Conservation (phyloP, 2,329 filamentous ascomycete genomes). For the Ceratocystis ficicola region DNA sequence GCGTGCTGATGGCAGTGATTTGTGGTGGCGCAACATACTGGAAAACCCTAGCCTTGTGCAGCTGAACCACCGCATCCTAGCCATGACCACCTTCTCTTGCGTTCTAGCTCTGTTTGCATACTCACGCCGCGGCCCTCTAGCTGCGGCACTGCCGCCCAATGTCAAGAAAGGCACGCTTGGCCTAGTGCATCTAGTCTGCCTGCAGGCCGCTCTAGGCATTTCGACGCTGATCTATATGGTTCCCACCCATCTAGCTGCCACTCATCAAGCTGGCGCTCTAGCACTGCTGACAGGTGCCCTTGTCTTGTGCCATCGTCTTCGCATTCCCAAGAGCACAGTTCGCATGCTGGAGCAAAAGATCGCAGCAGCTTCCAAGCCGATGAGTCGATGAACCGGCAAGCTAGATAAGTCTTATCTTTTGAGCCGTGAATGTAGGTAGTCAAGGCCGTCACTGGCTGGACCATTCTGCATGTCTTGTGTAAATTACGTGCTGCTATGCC, state of each 20-base stretch:
- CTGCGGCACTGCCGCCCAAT: constrained; percentile 46
- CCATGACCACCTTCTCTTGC: constrained; percentile 73
- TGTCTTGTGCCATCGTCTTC: constrained; percentile 65
- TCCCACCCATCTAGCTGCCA: constrained; percentile 72
- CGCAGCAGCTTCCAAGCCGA: constrained; percentile 20
- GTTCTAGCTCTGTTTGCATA: constrained; percentile 74
- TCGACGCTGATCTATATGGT: constrained; percentile 88
- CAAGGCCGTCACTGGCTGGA: neutral
- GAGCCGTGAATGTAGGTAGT: neutral
- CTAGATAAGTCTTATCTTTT: constrained; percentile 3
- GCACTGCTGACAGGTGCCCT: constrained; percentile 73
- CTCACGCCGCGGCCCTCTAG: constrained; percentile 51
- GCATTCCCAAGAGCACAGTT: constrained; percentile 55
- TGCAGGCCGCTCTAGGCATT: constrained; percentile 82
- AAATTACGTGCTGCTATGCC: neutral
- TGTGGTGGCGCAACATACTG: constrained; percentile 95
- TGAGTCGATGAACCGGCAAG: constrained; percentile 18
- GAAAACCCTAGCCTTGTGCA: constrained; percentile 95
- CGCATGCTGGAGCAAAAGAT: constrained; percentile 45
- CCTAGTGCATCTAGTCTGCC: constrained; percentile 65
- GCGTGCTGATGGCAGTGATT: constrained; percentile 61
- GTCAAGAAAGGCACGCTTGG: constrained; percentile 61
- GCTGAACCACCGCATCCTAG: constrained; percentile 86
- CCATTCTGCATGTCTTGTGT: neutral
- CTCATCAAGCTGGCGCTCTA: constrained; percentile 83